Base-by-base conservation (phyloP, 768 basidiomycete genomes). In the Mycena latifolia region DNA sequence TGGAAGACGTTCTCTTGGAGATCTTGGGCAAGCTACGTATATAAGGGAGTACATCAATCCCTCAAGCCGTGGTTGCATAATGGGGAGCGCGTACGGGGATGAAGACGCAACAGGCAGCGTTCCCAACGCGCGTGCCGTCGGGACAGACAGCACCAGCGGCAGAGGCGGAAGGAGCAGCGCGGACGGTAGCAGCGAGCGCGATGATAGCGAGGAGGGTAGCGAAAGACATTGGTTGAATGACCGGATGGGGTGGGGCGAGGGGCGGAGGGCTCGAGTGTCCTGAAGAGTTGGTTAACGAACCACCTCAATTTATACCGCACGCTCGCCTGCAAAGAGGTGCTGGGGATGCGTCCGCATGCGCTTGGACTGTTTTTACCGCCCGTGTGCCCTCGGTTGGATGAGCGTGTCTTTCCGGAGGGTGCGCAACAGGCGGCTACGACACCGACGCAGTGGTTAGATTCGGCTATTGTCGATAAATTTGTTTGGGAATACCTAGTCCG, bases 1-100 rank as follows among this genome's bases (percentile, higher is more conserved):
- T 59, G 47, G 48, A 59, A 59, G 57, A 59, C 5, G 33, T 17
- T 59, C 35, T 48, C 35, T 41, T 59, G 57, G 3, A 59, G 35
- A 28, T 59, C 57, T 14, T 59, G 1, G 8, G 57, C 47, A 9
- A 59, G 57, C 57, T 59, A 20, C 17, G 14, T 11, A 31, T 12
- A 1, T 11, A 28, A 52, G 2, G 15, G 17, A 1, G 8, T 18
- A 17, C 28, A 31, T 22, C 22, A 24, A 31, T 35, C 6, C 14
- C 8, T 7, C 33, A 10, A 2, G 10, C 9, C 20, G 28, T 11
- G 25, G 9, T 20, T 20, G 41, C 31, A 9, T 12, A 9, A 18
- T 17, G 6, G 11, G 6, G 20, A 43, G 45, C 3, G 27, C 45
- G 31, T 20, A 59, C 57, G 12, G 57, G 57, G 33, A 59, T 59